phyloP scores from a whole-genome alignment of 371 early-diverging fungal genomes.

The Batrachochytrium dendrobatidis region DNA sequence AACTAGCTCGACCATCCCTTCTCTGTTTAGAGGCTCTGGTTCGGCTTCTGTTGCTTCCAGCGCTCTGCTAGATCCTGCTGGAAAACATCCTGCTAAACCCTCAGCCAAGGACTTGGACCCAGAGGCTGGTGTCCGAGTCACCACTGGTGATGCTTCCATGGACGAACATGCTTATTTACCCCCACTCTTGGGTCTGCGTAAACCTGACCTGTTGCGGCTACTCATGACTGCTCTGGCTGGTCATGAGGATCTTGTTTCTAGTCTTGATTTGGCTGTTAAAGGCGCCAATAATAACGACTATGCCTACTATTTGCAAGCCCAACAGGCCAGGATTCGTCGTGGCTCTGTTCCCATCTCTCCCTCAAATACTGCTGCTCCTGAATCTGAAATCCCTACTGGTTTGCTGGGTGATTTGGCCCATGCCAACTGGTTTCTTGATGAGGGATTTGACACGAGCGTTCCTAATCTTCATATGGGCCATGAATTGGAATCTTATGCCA shows the following conservation, averaged over 20 bases:
- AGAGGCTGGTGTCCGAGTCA: not conserved
- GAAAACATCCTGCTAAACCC: too few relatives aligned
- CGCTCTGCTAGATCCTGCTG: not conserved
- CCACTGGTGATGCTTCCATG: not conserved
- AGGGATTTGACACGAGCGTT: slow-evolving; percentile 17
- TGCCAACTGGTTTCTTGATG: slow-evolving; percentile 32
- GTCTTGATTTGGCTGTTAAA: slow-evolving; percentile 17
- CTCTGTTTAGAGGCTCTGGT: too few relatives aligned
- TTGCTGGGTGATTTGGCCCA: slow-evolving; percentile 33
- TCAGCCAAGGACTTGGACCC: not conserved
- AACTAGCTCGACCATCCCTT: not conserved
- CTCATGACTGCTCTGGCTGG: slow-evolving; percentile 36
- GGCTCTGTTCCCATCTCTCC: too few relatives aligned
- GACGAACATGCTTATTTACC: slow-evolving; percentile 25
- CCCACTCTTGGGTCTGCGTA: slow-evolving; percentile 34
- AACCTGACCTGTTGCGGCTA: slow-evolving; percentile 35
- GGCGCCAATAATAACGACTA: slow-evolving; percentile 26
- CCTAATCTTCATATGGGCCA: slow-evolving; percentile 28
- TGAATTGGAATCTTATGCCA: slow-evolving; percentile 29
- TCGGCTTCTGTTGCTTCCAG: not conserved
- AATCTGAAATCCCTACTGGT: slow-evolving; percentile 6
- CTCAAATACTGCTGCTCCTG: slow-evolving; percentile 8
- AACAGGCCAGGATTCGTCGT: too few relatives aligned
- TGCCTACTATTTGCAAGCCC: not conserved
- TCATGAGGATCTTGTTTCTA: slow-evolving; percentile 28